A percentile compares a stretch with the other conserved stretches of the same genome.
Evolutionary conservation across 805 yeast species (phyloP).

Genomic region (Candida krabiensis): DNA sequence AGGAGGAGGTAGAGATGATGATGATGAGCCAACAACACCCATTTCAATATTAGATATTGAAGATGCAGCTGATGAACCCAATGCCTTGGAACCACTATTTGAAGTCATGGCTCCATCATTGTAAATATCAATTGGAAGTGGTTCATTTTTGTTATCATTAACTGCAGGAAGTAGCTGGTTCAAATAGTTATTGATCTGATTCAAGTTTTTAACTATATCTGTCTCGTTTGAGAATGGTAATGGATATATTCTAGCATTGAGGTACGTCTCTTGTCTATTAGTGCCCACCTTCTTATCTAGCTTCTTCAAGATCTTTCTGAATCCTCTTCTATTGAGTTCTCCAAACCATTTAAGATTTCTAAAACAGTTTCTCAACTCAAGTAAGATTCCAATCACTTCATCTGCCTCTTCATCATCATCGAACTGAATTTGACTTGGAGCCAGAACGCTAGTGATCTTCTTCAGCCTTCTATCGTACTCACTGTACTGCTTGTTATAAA

Average conservation of each 20-base stretch:
- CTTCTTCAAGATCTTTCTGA: conserved; percentile 84
- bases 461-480: conserved; percentile 75
- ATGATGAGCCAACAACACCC: conserved; percentile 13
- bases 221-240: conserved; percentile 75
- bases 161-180: conserved; percentile 50
- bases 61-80: conserved; percentile 22
- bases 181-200: conserved; percentile 50
- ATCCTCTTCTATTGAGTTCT: conserved; percentile 88
- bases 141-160: conserved; percentile 13
- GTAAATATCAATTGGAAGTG: conserved; percentile 19
- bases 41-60: conserved; percentile 25
- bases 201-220: conserved; percentile 55
- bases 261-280: conserved; percentile 51
- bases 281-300: conserved; percentile 82
- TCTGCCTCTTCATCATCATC: conserved; percentile 55
- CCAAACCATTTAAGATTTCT: conserved; percentile 92
- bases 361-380: conserved; percentile 73
- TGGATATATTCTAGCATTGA: conserved; percentile 68
- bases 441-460: conserved; percentile 42
- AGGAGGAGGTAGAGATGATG: conserved; percentile 28
- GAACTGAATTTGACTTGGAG: conserved; percentile 25
- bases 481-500: conserved; percentile 67
- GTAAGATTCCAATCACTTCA: conserved; percentile 63
- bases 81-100: conserved; percentile 3
- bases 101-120: conserved; percentile 9